Evolutionary conservation across 768 basidiomycete genomes (phyloP), one percentile per base, ranked within the genome.

Genomic region (Chiua virens): DNA sequence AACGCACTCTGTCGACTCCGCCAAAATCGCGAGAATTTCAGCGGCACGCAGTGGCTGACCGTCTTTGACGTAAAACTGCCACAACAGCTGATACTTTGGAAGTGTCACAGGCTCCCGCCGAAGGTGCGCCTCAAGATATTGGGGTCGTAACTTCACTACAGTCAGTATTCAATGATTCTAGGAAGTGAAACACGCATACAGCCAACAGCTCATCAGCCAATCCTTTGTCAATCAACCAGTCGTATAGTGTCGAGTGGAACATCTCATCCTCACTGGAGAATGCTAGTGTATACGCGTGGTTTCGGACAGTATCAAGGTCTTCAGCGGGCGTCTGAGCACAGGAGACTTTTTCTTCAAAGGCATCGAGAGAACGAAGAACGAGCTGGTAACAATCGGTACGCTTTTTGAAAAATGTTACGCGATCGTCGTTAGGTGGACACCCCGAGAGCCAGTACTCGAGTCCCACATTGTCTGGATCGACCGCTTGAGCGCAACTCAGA

Each of bases 41-140:
- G 97, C 95, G 3, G 97, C 96, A 39, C 89, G 80, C 41, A 94
- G 67, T 28, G 89, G 89, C 58, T 93, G 88, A 1, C 88, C 87
- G 58, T 91, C 87, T 61, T 96, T 90, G 46, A 96, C 93, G 63
- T 97, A 96, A 71, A 92, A 98, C 62, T 98, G 92, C 97, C 97
- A 98, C 3, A 98, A 74, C 2, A 99, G 72, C 60, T 98, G 91
- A 62, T 80, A 85, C 65, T 94, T 93, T 57, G 88, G 80, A 15
- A 89, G 83, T 1, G 86, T 87, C 2, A 79, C 71, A 18, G 93
- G 93, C 50, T 92, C 89, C 46, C 89, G 81, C 56, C 80, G 79
- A 25, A 98, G 82, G 71, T 95, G 92, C 5, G 85, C 82, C 67
- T 97, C 96, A 42, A 98, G 81, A 71, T 87, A 97, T 17, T 82